Base-by-base conservation (phyloP, 106 monocot genomes). In the Dioscorea alata region DNA sequence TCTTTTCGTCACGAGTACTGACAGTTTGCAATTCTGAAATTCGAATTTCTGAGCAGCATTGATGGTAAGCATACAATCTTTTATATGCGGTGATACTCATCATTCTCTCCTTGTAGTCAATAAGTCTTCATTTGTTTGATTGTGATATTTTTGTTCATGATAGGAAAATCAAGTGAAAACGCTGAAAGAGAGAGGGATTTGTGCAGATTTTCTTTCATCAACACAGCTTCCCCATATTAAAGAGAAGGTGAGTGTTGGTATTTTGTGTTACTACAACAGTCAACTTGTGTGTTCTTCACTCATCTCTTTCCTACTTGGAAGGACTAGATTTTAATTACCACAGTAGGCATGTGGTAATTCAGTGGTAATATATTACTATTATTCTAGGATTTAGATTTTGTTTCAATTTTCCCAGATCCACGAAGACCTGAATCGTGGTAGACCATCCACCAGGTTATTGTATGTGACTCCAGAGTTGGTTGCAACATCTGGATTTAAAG, bases 391-490 rank as follows among this genome's bases (percentile, higher is more conserved):
- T 48, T 49, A 13, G 49, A 33, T 13, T 31, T 54, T 19, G 53
- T 78, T 20, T 64, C 33, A 54, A 54, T 63, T 49, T 68, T 50
- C 4, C 24, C 66, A 96, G 95, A 91, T 96, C 66, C 78, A 82
- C 80, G 95, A 91, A 71, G 91, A 91, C 64, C 79, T 96, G 31
- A 75, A 86, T 64, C 84, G 80, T 59, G 91, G 86, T 73, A 91
- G 80, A 71, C 95, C 91, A 51, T 82, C 80, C 42, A 16, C 88
- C 48, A 88, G 73, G 64, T 73, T 96, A 68, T 68, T 96, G 67
- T 96, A 96, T 80, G 95, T 91, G 54, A 96, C 95, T 59, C 95
- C 95, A 51, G 95, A 96, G 77, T 71, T 96, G 61, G 75, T 96
- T 61, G 95, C 81, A 59, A 88, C 88, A 33, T 56, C 35, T 78